phyloP scores from a whole-genome alignment of 495 filamentous ascomycete species.

The Neurospora cerealis region DNA sequence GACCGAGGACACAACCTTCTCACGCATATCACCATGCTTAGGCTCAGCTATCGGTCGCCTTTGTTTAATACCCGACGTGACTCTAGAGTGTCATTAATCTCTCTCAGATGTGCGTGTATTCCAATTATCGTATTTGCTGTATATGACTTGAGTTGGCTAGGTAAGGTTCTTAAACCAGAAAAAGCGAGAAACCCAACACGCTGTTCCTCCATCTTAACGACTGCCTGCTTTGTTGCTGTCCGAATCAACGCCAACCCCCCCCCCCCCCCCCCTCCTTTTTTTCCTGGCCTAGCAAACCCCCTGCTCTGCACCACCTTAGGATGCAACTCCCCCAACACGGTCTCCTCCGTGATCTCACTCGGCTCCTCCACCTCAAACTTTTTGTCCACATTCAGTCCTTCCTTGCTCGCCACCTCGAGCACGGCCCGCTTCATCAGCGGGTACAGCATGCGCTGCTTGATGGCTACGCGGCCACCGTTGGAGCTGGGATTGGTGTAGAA shows the following conservation, averaged over 20 bases:
- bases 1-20: too few species aligned
- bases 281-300: conserved; percentile 63
- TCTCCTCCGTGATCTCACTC: conserved; percentile 66
- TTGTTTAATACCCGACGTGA: too few species aligned
- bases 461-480: conserved; percentile 46
- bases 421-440: conserved; percentile 71
- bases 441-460: conserved; percentile 94
- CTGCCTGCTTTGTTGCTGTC: neutral
- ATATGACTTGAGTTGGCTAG: neutral
- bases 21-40: too few species aligned
- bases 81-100: too few species aligned
- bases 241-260: neutral
- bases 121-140: neutral
- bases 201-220: neutral
- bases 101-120: neutral
- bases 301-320: conserved; percentile 59
- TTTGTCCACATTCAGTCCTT: conserved; percentile 66
- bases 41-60: too few species aligned
- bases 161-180: neutral
- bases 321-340: conserved; percentile 65
- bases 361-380: conserved; percentile 54
- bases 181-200: neutral
- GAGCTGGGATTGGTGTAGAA: conserved; percentile 84
- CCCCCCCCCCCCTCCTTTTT: too few species aligned
- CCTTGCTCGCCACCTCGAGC: conserved; percentile 52